phyloP scores from a whole-genome alignment of 352 stramenopile species.

The Phytophthora sansomeana region DNA sequence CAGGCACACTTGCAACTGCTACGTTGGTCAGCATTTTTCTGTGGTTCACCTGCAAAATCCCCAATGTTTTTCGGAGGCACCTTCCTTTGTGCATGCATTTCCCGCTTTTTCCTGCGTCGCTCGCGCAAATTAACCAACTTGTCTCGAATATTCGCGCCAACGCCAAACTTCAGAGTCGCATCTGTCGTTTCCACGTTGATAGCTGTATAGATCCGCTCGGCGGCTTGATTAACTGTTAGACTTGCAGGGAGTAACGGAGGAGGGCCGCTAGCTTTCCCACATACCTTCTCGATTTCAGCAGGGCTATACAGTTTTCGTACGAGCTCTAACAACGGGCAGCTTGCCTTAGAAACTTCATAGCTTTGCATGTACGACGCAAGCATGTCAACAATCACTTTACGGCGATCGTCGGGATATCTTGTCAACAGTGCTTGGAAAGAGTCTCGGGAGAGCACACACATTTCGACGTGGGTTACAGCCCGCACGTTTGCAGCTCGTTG shows the following conservation, averaged over 20 bases:
- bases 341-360: slow-evolving; percentile 26
- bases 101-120: slow-evolving; percentile 12
- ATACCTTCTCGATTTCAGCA: slow-evolving; percentile 27
- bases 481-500: slow-evolving; percentile 48
- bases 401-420: slow-evolving; percentile 44
- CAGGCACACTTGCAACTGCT: neutral
- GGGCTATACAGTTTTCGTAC: slow-evolving; percentile 35
- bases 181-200: slow-evolving; percentile 40
- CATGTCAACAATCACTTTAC: slow-evolving; percentile 41
- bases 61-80: neutral
- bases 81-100: neutral
- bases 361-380: slow-evolving; percentile 43
- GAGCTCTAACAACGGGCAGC: slow-evolving; percentile 38
- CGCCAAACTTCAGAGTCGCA: slow-evolving; percentile 37
- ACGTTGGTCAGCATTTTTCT: neutral
- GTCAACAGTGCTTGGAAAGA: slow-evolving; percentile 49
- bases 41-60: neutral
- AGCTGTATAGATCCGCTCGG: slow-evolving; percentile 34
- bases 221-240: slow-evolving; percentile 27
- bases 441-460: slow-evolving; percentile 54
- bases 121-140: slow-evolving; percentile 35
- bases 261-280: slow-evolving; percentile 12
- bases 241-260: slow-evolving; percentile 7
- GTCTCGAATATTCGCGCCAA: slow-evolving; percentile 31
- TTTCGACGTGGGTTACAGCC: slow-evolving; percentile 58